Evolutionary conservation across 495 filamentous ascomycete species (phyloP).

Genomic region (Xylaria grammica): DNA sequence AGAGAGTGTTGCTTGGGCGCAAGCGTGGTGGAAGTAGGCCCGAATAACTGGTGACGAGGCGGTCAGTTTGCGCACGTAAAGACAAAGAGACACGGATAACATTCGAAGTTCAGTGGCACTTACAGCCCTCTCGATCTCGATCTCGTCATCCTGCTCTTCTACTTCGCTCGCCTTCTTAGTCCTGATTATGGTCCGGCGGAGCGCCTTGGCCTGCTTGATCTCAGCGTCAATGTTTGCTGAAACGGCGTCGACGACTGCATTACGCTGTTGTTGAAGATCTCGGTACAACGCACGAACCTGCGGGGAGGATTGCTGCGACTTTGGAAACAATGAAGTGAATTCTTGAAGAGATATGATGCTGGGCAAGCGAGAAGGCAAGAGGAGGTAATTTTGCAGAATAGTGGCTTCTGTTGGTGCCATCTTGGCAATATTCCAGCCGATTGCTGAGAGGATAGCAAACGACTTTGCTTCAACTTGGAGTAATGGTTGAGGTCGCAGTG

Average conservation of each 20-base stretch:
- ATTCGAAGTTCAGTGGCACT: conserved; percentile 14
- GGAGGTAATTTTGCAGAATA: conserved; percentile 78
- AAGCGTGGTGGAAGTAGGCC: conserved; percentile 50
- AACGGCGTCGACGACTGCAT: conserved; percentile 70
- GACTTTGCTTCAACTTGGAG: too few species aligned
- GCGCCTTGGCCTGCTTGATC: conserved; percentile 63
- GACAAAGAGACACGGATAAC: conserved; percentile 1
- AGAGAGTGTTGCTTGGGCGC: conserved; percentile 61
- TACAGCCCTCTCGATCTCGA: conserved; percentile 73
- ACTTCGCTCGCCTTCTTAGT: conserved; percentile 58
- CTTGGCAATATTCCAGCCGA: conserved; percentile 8
- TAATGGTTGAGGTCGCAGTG: too few species aligned
- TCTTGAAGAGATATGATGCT: conserved; percentile 73
- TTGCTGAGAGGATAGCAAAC: conserved; percentile 1
- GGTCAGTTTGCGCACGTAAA: conserved; percentile 6
- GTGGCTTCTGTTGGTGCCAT: conserved; percentile 76
- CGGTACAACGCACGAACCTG: conserved; percentile 78
- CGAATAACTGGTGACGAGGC: conserved; percentile 61
- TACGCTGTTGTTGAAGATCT: conserved; percentile 74
- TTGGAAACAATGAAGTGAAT: conserved; percentile 80
- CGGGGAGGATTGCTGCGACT: conserved; percentile 67
- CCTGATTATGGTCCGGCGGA: conserved; percentile 65
- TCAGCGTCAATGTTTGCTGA: conserved; percentile 71
- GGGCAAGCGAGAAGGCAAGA: conserved; percentile 74
- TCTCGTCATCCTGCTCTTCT: conserved; percentile 65